Evolutionary conservation across 1,284 basidiomycete genomes (phyloP).

Genomic region (Leccinum insolens): DNA sequence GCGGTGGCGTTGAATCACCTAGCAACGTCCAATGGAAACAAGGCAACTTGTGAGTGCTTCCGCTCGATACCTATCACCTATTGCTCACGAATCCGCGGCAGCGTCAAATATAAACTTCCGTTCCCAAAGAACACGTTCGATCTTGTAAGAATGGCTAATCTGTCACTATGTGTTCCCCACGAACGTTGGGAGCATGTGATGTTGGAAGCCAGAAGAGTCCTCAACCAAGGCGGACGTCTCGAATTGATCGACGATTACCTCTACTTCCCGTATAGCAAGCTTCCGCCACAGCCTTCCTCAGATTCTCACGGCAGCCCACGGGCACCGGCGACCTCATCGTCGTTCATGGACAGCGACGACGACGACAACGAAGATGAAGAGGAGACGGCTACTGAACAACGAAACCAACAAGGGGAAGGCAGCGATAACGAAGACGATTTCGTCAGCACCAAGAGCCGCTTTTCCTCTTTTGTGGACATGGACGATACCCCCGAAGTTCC

Average conservation of each 20-base stretch:
- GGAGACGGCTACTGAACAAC: constrained; percentile 7
- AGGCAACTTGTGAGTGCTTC: constrained; percentile 64
- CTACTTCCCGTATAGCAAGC: constrained; percentile 56
- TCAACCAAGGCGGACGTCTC: constrained; percentile 60
- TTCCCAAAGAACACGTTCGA: constrained; percentile 67
- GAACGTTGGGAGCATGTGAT: constrained; percentile 61
- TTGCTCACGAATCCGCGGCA: constrained; percentile 33
- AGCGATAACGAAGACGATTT: constrained; percentile 30
- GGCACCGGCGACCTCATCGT: constrained; percentile 13
- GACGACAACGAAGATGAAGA: constrained; percentile 3
- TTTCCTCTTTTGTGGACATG: constrained; percentile 27
- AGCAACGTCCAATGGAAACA: constrained; percentile 58
- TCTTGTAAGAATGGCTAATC: constrained; percentile 68
- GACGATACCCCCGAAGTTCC: constrained; percentile 8
- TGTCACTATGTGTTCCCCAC: constrained; percentile 60
- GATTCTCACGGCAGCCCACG: constrained; percentile 6
- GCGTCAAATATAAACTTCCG: constrained; percentile 56
- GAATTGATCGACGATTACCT: constrained; percentile 75
- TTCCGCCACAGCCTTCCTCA: constrained; percentile 17
- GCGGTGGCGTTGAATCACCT: constrained; percentile 30
- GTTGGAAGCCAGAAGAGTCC: constrained; percentile 59
- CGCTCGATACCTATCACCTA: constrained; percentile 1
- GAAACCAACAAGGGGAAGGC: constrained; percentile 10
- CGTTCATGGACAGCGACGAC: constrained; percentile 17
- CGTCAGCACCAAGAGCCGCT: constrained; percentile 35